Evolutionary conservation across 2,329 filamentous ascomycete genomes (phyloP).

Genomic region (Aspergillus sp.): DNA sequence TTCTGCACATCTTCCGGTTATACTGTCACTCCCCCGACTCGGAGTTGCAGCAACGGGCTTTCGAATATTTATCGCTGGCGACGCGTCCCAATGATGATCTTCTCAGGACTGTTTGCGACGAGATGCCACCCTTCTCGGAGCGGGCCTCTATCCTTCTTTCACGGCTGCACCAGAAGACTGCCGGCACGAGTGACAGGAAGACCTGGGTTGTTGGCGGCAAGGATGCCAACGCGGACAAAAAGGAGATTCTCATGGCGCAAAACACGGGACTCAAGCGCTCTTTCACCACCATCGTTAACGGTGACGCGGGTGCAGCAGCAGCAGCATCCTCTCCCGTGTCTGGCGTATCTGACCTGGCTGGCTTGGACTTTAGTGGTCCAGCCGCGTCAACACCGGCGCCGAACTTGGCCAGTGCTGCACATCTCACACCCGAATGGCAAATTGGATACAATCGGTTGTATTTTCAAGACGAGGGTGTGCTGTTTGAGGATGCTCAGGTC

Average conservation of each 20-base stretch:
- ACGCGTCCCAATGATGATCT: slow-evolving; percentile 83
- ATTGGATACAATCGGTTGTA: slow-evolving; percentile 77
- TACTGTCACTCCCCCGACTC: slow-evolving; percentile 94
- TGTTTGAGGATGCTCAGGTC: slow-evolving; percentile 92
- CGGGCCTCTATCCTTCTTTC: slow-evolving; percentile 85
- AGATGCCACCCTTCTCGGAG: slow-evolving; percentile 98
- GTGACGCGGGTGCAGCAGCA: slow-evolving; percentile 27
- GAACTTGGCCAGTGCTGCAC: slow-evolving; percentile 84
- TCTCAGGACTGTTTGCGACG: slow-evolving; percentile 86
- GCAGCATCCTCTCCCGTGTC: slow-evolving; percentile 28
- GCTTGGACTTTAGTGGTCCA: slow-evolving; percentile 66
- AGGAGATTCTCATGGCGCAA: slow-evolving; percentile 72
- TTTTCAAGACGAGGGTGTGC: slow-evolving; percentile 70
- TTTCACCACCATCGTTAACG: slow-evolving; percentile 55
- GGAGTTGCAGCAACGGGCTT: slow-evolving; percentile 90
- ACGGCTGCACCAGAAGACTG: slow-evolving; percentile 87
- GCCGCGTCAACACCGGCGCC: slow-evolving; percentile 51
- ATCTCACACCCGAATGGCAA: slow-evolving; percentile 93
- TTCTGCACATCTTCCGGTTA: slow-evolving; percentile 78
- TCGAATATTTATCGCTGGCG: slow-evolving; percentile 83
- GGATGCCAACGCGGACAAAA: slow-evolving; percentile 75
- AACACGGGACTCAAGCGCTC: slow-evolving; percentile 76
- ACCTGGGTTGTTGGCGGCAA: slow-evolving; percentile 98
- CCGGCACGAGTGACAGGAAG: slow-evolving; percentile 83
- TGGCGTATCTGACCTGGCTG: slow-evolving; percentile 61